phyloP scores from a whole-genome alignment of 83 land plant genomes.

The Thuja plicata region DNA sequence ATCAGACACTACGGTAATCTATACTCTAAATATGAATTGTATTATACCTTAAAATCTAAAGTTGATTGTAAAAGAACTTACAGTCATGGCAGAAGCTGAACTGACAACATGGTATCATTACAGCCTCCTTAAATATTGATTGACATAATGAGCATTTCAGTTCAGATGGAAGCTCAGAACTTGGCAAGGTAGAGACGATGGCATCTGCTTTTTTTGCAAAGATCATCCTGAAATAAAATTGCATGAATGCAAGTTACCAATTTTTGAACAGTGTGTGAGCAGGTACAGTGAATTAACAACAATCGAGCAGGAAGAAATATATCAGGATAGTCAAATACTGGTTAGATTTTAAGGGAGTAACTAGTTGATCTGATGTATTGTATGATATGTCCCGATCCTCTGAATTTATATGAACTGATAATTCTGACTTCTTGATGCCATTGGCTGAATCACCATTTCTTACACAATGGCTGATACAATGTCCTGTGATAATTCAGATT shows the following conservation, averaged over 20 bases:
- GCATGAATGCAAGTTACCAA: background rate
- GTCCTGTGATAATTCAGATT: constrained; percentile 28
- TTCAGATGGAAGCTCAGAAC: constrained; percentile 62
- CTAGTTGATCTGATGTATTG: constrained; percentile 25
- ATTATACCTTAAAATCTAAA: background rate
- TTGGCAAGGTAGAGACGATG: constrained; percentile 26
- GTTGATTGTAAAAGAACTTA: constrained; percentile 31
- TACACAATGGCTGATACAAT: constrained; percentile 51
- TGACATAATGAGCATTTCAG: constrained; percentile 78
- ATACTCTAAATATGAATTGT: background rate
- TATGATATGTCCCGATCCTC: background rate
- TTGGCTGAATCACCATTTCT: constrained; percentile 46
- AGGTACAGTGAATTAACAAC: background rate
- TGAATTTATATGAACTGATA: constrained; percentile 14
- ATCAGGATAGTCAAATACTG: constrained; percentile 25
- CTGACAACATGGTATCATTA: constrained; percentile 95
- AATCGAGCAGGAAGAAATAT: background rate
- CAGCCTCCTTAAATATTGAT: constrained; percentile 72
- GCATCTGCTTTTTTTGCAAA: constrained; percentile 53
- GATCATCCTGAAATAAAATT: constrained; percentile 24
- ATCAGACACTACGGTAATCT: background rate
- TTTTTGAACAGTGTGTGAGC: background rate
- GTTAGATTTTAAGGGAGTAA: constrained; percentile 30
- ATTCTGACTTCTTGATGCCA: constrained; percentile 36
- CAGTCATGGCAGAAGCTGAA: constrained; percentile 88